phyloP scores from a whole-genome alignment of 1,139 yeast genomes.

The Blastobotrys persicus region DNA sequence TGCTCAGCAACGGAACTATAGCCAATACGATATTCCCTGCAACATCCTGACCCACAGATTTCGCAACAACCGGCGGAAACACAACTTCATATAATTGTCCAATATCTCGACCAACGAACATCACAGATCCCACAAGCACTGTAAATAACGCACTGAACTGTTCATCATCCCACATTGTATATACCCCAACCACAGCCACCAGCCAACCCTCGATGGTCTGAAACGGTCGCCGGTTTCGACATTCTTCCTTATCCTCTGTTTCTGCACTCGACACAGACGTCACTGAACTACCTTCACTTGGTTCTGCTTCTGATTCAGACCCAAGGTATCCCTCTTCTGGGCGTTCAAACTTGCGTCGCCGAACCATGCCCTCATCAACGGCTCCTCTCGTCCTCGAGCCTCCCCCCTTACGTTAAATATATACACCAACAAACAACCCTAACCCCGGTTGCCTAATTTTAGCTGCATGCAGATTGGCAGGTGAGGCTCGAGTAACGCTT shows the following conservation, averaged over 20 bases:
- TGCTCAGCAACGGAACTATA: not conserved
- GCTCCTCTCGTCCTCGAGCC: not conserved
- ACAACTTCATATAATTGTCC: not conserved
- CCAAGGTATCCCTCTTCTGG: conserved; percentile 2
- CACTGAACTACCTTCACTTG: not conserved
- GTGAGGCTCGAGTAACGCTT: too few species aligned
- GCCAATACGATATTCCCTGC: not conserved
- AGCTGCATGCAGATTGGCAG: too few species aligned
- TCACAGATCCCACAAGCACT: not conserved
- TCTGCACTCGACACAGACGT: not conserved
- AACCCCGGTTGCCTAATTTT: too few species aligned
- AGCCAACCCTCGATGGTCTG: conserved; percentile 3
- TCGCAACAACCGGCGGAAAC: conserved; percentile 1
- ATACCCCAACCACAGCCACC: conserved; percentile 2
- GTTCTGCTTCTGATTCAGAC: not conserved
- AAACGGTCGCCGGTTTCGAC: not conserved
- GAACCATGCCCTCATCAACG: not conserved
- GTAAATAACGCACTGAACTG: not conserved
- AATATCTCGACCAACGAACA: not conserved
- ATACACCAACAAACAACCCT: not conserved
- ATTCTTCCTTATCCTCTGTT: not conserved
- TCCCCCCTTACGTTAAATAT: not conserved
- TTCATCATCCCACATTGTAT: not conserved
- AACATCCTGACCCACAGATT: conserved; percentile 1
- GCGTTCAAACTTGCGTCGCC: not conserved